These are phyloP conservation scores for Abrus pulchellus DNA, from an alignment of 306 rosid species.

Conservation along the genomic window DNA sequence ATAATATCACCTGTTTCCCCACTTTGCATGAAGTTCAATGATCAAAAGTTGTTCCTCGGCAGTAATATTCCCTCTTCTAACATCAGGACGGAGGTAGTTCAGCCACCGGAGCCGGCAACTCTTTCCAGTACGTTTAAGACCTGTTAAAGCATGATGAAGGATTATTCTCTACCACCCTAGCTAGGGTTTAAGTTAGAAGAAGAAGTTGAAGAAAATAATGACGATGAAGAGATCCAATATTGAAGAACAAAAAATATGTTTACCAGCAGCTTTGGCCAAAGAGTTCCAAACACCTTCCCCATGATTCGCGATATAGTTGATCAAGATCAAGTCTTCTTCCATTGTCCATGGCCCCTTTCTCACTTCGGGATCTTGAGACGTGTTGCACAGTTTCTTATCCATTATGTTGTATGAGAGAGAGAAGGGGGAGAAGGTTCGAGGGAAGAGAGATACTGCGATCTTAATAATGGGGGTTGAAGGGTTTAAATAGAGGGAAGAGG, in stretches of 20 bases:
- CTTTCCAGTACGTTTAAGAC: conserved; percentile 96
- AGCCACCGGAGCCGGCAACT: conserved; percentile 98
- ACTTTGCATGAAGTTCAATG: conserved; percentile 95
- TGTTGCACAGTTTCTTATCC: conserved; percentile 66
- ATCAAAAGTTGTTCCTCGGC: conserved; percentile 92
- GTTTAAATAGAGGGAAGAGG: conserved; percentile 66
- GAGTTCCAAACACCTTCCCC: conserved; percentile 99
- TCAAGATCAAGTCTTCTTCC: conserved; percentile 95
- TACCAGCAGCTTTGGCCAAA: conserved; percentile 97
- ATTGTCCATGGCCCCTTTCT: conserved; percentile 99
- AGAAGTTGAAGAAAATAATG: background rate
- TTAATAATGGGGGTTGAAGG: conserved; percentile 59
- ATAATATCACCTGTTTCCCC: conserved; percentile 90
- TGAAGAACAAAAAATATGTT: background rate
- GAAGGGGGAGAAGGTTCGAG: conserved; percentile 17
- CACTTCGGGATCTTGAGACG: conserved; percentile 85
- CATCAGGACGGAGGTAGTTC: conserved; percentile 96
- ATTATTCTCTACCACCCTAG: conserved; percentile 30
- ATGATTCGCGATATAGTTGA: conserved; percentile 91
- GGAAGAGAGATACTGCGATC: conserved; percentile 26
- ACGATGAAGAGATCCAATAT: background rate
- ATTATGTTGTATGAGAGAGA: conserved; percentile 47
- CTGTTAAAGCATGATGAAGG: conserved; percentile 44
- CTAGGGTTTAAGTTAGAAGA: conserved; percentile 46
- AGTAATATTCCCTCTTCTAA: conserved; percentile 96